Evolutionary conservation across 257 asterid species (phyloP).

Genomic region (Voacanga thouarsii): DNA sequence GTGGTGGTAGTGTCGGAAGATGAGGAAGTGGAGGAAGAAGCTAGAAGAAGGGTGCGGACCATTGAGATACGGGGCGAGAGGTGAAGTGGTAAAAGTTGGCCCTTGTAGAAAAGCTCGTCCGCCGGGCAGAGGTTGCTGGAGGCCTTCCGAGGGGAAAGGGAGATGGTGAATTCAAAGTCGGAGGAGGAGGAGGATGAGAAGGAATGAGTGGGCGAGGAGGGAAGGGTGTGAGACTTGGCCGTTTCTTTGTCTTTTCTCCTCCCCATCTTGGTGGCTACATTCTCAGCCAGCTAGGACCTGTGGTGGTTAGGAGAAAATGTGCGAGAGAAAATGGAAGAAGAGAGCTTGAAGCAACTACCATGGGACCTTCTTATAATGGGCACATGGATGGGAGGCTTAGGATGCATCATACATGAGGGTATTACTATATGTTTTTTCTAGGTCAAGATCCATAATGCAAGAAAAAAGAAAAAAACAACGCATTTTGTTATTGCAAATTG

Average conservation of each 20-base stretch:
- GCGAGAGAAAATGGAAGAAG: slow-evolving; percentile 4
- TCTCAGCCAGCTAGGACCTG: slow-evolving; percentile 4
- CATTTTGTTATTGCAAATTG: neutral
- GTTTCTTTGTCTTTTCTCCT: slow-evolving; percentile 39
- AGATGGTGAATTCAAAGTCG: slow-evolving; percentile 76
- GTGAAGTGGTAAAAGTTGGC: slow-evolving; percentile 87
- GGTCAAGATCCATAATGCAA: slow-evolving; percentile 12
- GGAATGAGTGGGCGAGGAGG: slow-evolving; percentile 87
- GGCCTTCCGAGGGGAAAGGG: slow-evolving; percentile 56
- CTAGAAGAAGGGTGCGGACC: slow-evolving; percentile 69
- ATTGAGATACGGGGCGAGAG: slow-evolving; percentile 75
- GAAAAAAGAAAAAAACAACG: neutral
- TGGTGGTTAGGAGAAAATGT: neutral
- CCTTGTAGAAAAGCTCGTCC: slow-evolving; percentile 93
- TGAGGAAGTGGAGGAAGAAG: slow-evolving; percentile 72
- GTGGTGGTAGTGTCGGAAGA: slow-evolving; percentile 77
- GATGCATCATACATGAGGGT: too few relatives aligned
- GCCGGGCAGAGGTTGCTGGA: slow-evolving; percentile 74
- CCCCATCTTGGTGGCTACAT: slow-evolving; percentile 47
- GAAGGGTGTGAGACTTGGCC: slow-evolving; percentile 69
- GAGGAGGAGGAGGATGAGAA: slow-evolving; percentile 57
- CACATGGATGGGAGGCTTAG: slow-evolving; percentile 16
- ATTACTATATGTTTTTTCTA: neutral
- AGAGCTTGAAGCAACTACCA: slow-evolving; percentile 18
- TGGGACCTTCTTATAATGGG: slow-evolving; percentile 24